phyloP scores from a whole-genome alignment of 345 rosid species.

The Brassica carinata region DNA sequence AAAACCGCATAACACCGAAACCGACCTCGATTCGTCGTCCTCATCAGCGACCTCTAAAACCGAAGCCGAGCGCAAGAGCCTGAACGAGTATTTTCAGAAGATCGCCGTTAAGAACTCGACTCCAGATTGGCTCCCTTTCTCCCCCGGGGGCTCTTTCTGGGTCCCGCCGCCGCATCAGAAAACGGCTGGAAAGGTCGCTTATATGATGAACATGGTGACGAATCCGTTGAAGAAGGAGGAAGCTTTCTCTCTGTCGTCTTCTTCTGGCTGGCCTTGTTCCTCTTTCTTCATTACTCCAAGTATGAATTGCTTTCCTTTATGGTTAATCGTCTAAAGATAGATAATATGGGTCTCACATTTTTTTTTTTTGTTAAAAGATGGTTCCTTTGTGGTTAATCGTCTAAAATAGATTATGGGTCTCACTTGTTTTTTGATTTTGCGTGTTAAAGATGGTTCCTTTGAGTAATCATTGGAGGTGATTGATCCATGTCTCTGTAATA shows the following conservation, averaged over 20 bases:
- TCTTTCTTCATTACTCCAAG: conserved; percentile 41
- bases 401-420: neutral
- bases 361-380: too few species aligned
- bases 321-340: neutral
- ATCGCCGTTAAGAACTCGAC: conserved; percentile 45
- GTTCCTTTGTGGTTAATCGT: neutral
- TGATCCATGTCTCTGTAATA: neutral
- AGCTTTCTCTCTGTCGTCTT: conserved; percentile 38
- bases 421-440: neutral
- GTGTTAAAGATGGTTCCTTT: neutral
- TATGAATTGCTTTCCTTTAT: conserved; percentile 2
- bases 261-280: conserved; percentile 52
- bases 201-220: conserved; percentile 35
- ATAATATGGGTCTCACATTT: neutral
- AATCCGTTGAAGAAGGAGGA: conserved; percentile 46
- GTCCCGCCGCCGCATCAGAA: conserved; percentile 47
- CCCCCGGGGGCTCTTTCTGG: conserved; percentile 56
- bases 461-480: neutral
- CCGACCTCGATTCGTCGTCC: conserved; percentile 28
- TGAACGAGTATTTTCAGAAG: conserved; percentile 46
- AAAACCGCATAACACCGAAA: conserved; percentile 30
- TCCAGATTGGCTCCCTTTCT: conserved; percentile 56
- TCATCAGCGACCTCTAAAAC: conserved; percentile 26
- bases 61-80: conserved; percentile 35
- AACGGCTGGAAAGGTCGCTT: conserved; percentile 22